These are phyloP conservation scores for Solanum appendiculatum DNA, from an alignment of 257 asterid species.

Conservation along the genomic window DNA sequence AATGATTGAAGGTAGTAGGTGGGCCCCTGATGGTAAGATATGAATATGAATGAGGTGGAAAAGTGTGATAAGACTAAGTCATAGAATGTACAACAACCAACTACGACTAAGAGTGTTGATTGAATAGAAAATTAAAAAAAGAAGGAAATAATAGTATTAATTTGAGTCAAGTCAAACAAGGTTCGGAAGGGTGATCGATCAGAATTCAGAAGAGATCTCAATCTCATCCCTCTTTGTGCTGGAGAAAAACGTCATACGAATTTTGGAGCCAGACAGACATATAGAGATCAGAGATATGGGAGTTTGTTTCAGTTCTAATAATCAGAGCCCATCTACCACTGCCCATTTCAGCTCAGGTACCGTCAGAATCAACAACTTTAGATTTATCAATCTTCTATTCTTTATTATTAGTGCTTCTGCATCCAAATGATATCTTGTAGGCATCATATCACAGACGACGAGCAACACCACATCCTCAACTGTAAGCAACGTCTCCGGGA, in stretches of 20 bases:
- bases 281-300: background rate
- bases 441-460: conserved; percentile 16
- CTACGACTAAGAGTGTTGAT: background rate
- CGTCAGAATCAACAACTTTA: background rate
- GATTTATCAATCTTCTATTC: background rate
- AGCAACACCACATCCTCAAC: conserved; percentile 8
- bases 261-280: too few relatives aligned
- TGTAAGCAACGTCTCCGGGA: conserved; percentile 14
- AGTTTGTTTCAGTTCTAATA: background rate
- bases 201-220: background rate
- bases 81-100: background rate
- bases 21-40: too few relatives aligned
- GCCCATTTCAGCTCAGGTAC: background rate
- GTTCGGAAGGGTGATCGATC: background rate
- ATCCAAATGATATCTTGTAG: background rate
- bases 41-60: background rate
- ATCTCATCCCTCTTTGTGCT: background rate
- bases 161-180: background rate
- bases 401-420: background rate
- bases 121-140: background rate
- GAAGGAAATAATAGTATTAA: background rate
- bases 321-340: background rate
- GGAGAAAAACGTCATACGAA: too few relatives aligned
- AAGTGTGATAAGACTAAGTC: background rate
- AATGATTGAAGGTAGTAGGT: too few relatives aligned